Percentiles rank a stretch among this genome's conserved stretches.
Evolutionary conservation across 1,284 basidiomycete genomes (phyloP).

Genomic region (Austroboletus novae-zelandiae): DNA sequence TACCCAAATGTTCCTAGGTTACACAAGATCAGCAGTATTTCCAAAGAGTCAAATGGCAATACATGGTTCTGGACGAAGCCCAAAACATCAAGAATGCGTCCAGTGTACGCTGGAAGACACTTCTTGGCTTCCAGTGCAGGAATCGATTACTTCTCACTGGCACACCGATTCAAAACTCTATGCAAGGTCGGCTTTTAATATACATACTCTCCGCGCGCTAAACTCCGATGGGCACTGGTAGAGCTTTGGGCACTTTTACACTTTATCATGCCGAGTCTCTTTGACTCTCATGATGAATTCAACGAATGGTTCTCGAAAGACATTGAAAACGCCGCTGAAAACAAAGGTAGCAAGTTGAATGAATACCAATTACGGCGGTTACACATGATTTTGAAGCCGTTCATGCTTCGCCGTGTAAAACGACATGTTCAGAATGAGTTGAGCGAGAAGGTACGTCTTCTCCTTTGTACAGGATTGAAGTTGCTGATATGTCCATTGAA

Average conservation of each 20-base stretch:
- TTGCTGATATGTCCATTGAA: constrained; percentile 1
- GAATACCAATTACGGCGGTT: constrained; percentile 94
- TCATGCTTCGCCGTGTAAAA: constrained; percentile 98
- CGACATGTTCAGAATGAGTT: constrained; percentile 99
- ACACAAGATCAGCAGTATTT: constrained; percentile 99
- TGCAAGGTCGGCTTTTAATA: constrained; percentile 75
- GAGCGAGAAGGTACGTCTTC: constrained; percentile 84
- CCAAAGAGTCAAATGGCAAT: constrained; percentile 98
- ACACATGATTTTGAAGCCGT: constrained; percentile 99
- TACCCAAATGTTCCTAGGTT: constrained; percentile 50
- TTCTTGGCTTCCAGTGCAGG: constrained; percentile 94
- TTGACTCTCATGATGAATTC: constrained; percentile 99
- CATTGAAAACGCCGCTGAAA: constrained; percentile 93
- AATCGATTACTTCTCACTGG: constrained; percentile 95
- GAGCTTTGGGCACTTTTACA: constrained; percentile 99
- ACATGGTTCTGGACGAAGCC: constrained; percentile 99
- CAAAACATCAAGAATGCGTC: constrained; percentile 99
- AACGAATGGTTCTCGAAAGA: constrained; percentile 99
- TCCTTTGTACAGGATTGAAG: background rate
- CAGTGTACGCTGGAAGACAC: constrained; percentile 97
- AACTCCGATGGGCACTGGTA: constrained; percentile 40
- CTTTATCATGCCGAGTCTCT: constrained; percentile 99
- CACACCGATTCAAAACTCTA: constrained; percentile 99
- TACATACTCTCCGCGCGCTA: constrained; percentile 5
- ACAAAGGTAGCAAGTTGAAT: constrained; percentile 88